Conservation (phyloP, 208 protist species). For the Herpetomonas samuelpessoai region DNA sequence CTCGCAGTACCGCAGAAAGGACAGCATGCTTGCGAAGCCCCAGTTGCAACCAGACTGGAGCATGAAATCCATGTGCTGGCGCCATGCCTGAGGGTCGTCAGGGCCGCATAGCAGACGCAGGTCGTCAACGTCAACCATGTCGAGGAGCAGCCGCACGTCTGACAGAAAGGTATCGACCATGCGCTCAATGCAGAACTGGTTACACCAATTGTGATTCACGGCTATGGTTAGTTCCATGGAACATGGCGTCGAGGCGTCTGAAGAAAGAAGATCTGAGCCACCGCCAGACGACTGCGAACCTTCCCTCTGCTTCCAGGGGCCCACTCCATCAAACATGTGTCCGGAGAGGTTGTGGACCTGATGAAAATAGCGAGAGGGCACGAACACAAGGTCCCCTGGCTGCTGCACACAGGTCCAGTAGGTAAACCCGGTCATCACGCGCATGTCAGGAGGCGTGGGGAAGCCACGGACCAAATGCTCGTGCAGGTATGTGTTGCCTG, state of each 20-base stretch:
- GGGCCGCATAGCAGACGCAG: conserved; percentile 34
- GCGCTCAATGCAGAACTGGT: conserved; percentile 50
- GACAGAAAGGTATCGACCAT: conserved; percentile 54
- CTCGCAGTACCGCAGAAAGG: conserved; percentile 39
- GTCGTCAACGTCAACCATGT: conserved; percentile 37
- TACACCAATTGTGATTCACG: conserved; percentile 91
- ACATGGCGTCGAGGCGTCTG: neutral
- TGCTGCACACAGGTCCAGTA: conserved; percentile 53
- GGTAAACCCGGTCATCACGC: conserved; percentile 48
- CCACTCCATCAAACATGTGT: conserved; percentile 14
- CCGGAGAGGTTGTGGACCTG: conserved; percentile 83
- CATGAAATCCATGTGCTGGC: conserved; percentile 43
- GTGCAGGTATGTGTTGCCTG: conserved; percentile 47
- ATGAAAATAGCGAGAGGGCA: conserved; percentile 70
- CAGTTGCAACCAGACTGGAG: conserved; percentile 65
- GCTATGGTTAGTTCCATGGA: conserved; percentile 49
- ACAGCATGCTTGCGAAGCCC: conserved; percentile 44
- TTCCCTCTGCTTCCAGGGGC: neutral
- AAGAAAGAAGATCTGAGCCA: too few relatives aligned
- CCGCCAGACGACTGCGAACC: too few relatives aligned
- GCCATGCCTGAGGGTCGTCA: conserved; percentile 30
- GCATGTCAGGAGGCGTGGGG: conserved; percentile 50
- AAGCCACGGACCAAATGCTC: conserved; percentile 22
- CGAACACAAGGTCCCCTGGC: conserved; percentile 82
- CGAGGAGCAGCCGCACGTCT: conserved; percentile 35